Evolutionary conservation across 208 protist genomes (phyloP).

Genomic region (Crithidia sp.): DNA sequence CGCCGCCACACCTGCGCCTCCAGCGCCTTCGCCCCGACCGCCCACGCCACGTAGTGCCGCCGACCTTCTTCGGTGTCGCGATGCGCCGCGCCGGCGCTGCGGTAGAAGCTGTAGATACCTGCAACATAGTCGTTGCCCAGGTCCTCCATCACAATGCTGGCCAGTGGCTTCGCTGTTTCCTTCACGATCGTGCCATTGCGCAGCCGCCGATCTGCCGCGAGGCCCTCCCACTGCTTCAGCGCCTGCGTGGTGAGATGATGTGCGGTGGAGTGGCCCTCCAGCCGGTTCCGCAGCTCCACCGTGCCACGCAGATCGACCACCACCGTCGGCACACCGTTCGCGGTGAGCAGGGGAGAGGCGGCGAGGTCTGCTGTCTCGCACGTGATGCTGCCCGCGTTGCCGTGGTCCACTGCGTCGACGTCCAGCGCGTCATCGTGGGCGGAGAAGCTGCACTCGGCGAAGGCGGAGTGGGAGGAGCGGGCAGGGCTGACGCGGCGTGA

Average conservation of each 20-base stretch:
- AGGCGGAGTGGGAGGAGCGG: not conserved
- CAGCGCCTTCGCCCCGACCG: conserved; percentile 36
- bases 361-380: no score
- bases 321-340: not conserved
- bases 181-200: conserved; percentile 50
- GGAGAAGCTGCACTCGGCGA: not conserved
- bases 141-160: conserved; percentile 43
- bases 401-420: not conserved
- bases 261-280: conserved; percentile 41
- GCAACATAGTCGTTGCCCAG: conserved; percentile 51
- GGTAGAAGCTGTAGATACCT: conserved; percentile 52
- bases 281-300: conserved; percentile 51
- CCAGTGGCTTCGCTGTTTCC: conserved; percentile 39
- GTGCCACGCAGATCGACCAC: conserved; percentile 47
- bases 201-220: conserved; percentile 16
- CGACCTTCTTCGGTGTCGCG: conserved; percentile 32
- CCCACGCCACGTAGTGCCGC: conserved; percentile 60
- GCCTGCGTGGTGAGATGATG: conserved; percentile 46
- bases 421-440: not conserved
- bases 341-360: no score
- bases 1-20: conserved; percentile 48
- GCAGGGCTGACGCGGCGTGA: not conserved
- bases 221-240: conserved; percentile 35
- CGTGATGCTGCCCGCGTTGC: not conserved
- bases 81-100: conserved; percentile 34